Conservation (phyloP, 331 rosid genomes). For the Spiraea crenata region DNA sequence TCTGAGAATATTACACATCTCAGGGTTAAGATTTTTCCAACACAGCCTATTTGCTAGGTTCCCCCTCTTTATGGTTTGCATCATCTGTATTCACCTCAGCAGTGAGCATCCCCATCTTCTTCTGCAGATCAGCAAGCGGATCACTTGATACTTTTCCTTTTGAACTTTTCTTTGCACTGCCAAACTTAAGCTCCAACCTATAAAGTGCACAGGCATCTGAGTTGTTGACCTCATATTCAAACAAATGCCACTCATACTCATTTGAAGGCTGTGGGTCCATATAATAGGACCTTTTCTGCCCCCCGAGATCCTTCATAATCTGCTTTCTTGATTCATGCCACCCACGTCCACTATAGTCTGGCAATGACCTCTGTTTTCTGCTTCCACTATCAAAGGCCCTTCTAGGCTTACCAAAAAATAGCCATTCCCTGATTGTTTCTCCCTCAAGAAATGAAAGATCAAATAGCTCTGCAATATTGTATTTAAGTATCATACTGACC, state of each 20-base stretch:
- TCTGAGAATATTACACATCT: slow-evolving; percentile 47
- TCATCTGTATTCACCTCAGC: slow-evolving; percentile 75
- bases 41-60: slow-evolving; percentile 50
- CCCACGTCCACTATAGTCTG: slow-evolving; percentile 94
- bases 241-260: slow-evolving; percentile 92
- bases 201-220: slow-evolving; percentile 89
- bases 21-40: slow-evolving; percentile 43
- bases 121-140: slow-evolving; percentile 90
- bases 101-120: slow-evolving; percentile 96
- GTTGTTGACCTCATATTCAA: slow-evolving; percentile 89
- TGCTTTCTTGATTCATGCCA: slow-evolving; percentile 99
- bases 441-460: slow-evolving; percentile 86
- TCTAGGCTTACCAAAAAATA: slow-evolving; percentile 94
- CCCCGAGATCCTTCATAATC: slow-evolving; percentile 83
- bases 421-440: slow-evolving; percentile 98
- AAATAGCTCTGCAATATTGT: slow-evolving; percentile 59
- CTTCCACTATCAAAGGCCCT: slow-evolving; percentile 97
- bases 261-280: slow-evolving; percentile 95
- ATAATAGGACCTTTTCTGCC: slow-evolving; percentile 91
- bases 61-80: slow-evolving; percentile 61
- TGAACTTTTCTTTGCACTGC: slow-evolving; percentile 79
- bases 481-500: background rate
- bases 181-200: slow-evolving; percentile 86
- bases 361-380: slow-evolving; percentile 93
- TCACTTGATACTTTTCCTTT: slow-evolving; percentile 67